phyloP scores from a whole-genome alignment of 2,329 filamentous ascomycete genomes.

The Pseudocercospora crystallina region DNA sequence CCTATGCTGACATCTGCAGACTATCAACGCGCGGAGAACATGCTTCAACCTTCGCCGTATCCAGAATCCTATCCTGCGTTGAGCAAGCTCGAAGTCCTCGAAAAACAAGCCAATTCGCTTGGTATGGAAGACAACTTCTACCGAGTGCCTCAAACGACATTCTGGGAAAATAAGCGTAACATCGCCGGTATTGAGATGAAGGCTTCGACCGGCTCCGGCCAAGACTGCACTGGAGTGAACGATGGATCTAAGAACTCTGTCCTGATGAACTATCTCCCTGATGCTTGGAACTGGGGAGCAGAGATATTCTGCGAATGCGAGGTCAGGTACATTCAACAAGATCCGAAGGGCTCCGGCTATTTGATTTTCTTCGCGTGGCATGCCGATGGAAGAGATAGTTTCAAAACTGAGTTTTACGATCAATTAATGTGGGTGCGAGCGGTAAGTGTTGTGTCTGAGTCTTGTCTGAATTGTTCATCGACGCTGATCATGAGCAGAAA shows the following conservation, averaged over 20 bases:
- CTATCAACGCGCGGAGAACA: conserved; percentile 55
- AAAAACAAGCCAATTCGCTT: conserved; percentile 56
- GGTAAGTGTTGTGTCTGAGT: neutral
- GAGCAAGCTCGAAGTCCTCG: conserved; percentile 58
- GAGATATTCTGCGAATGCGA: conserved; percentile 71
- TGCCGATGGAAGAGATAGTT: neutral
- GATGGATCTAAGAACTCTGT: conserved; percentile 68
- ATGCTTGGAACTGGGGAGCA: conserved; percentile 71
- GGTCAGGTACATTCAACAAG: conserved; percentile 61
- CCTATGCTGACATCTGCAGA: conserved; percentile 28
- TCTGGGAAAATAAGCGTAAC: conserved; percentile 62
- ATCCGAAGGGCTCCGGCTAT: conserved; percentile 54
- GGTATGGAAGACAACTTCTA: neutral
- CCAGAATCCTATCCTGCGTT: conserved; percentile 56
- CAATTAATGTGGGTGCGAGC: conserved; percentile 1
- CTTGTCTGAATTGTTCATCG: no score
- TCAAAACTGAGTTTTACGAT: neutral
- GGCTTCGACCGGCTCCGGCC: conserved; percentile 59
- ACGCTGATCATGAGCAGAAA: conserved; percentile 32
- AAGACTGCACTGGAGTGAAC: conserved; percentile 65
- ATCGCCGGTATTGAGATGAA: conserved; percentile 65
- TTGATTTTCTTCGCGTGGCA: conserved; percentile 15
- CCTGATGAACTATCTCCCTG: conserved; percentile 65
- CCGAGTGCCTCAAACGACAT: conserved; percentile 49
- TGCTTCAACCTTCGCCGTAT: conserved; percentile 61